phyloP scores from a whole-genome alignment of 768 basidiomycete genomes.

The Trametes villosa region DNA sequence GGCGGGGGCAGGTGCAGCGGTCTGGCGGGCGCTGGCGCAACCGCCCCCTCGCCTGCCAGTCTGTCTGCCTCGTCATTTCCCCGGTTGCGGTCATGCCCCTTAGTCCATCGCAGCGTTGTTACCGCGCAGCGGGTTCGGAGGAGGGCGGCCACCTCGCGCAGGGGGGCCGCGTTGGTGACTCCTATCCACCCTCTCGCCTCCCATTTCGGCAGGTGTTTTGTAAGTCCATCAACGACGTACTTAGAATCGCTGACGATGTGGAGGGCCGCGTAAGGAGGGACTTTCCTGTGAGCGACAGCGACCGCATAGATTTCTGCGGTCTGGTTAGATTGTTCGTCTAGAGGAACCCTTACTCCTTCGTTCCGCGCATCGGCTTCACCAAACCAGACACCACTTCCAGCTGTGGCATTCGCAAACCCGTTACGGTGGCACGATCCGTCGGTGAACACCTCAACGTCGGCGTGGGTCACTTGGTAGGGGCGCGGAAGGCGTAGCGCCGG shows the following conservation, averaged over 20 bases:
- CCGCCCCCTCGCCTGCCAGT: not conserved
- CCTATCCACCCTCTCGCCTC: constrained; percentile 1
- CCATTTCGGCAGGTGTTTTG: constrained; percentile 20
- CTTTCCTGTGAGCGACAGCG: not conserved
- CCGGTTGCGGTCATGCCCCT: constrained; percentile 11
- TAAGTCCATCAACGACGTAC: constrained; percentile 26
- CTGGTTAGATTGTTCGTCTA: not conserved
- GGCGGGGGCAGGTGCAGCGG: too few relatives aligned
- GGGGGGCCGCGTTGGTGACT: not conserved
- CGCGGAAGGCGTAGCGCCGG: not conserved
- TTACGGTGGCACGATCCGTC: not conserved
- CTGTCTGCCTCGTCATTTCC: constrained; percentile 23
- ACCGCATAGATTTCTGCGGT: constrained; percentile 24
- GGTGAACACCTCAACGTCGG: not conserved
- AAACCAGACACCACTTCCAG: not conserved
- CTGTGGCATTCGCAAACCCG: not conserved
- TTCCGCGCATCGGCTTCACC: not conserved
- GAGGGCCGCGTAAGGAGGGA: constrained; percentile 2
- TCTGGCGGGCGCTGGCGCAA: too few relatives aligned
- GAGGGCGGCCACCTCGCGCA: not conserved
- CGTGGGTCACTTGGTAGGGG: not conserved
- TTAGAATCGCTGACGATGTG: constrained; percentile 18
- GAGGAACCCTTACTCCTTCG: not conserved
- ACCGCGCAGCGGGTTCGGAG: not conserved
- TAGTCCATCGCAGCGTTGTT: constrained; percentile 15